phyloP scores from a whole-genome alignment of 345 rosid genomes.

The Eucalyptus tenuipes region DNA sequence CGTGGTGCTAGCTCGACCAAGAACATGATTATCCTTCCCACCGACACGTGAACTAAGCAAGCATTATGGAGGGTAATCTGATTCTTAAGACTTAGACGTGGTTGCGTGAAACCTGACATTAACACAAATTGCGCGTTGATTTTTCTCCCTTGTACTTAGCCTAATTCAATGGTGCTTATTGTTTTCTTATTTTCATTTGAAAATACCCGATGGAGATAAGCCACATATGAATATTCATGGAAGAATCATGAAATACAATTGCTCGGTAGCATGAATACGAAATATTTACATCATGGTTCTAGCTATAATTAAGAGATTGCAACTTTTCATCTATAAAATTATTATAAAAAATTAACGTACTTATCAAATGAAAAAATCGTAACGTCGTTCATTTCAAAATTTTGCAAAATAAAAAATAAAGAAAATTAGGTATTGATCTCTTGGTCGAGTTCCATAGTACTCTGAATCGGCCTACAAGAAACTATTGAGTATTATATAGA shows the following conservation, averaged over 20 bases:
- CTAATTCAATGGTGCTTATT: background rate
- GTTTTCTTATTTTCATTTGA: background rate
- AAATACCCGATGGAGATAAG: too few species aligned
- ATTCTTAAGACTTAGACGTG: too few species aligned
- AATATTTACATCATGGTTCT: too few species aligned
- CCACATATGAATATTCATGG: too few species aligned
- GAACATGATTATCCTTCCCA: background rate
- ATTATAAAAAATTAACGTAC: background rate
- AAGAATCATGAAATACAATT: background rate
- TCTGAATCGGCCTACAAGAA: fast-evolving
- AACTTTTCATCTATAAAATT: background rate
- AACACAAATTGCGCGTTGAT: too few species aligned
- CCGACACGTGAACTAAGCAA: fast-evolving
- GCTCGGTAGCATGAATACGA: too few species aligned
- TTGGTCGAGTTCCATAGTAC: background rate
- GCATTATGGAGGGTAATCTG: background rate
- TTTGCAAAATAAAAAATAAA: background rate
- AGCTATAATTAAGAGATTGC: too few species aligned
- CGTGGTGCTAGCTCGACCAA: background rate
- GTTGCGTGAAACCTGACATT: fast-evolving
- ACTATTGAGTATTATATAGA: background rate
- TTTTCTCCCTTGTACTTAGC: background rate
- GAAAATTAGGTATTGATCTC: background rate
- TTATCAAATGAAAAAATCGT: background rate
- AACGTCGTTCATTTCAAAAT: background rate